Evolutionary conservation across 495 filamentous ascomycete species (phyloP).

Genomic region (Sabuloglossum arenarium): DNA sequence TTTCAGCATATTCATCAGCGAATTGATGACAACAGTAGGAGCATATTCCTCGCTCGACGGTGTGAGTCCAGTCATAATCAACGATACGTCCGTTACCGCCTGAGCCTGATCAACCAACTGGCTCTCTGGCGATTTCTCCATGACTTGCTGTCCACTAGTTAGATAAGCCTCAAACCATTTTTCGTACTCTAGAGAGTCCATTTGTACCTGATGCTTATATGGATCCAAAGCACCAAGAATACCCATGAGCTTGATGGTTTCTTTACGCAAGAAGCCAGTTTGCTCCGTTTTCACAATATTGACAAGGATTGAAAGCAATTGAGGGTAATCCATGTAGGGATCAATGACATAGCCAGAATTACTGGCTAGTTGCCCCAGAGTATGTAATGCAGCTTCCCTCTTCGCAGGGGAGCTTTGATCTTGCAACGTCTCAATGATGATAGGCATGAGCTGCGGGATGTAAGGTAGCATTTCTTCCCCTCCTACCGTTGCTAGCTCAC

Average conservation of each 20-base stretch:
- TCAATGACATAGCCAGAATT: conserved; percentile 96
- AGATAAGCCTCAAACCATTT: not conserved
- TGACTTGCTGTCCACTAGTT: conserved; percentile 21
- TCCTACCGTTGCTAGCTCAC: conserved; percentile 80
- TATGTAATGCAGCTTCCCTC: conserved; percentile 74
- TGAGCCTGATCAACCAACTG: conserved; percentile 40
- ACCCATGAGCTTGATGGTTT: conserved; percentile 89
- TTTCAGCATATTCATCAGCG: conserved; percentile 72
- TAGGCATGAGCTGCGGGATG: conserved; percentile 76
- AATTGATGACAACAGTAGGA: conserved; percentile 92
- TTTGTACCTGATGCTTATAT: conserved; percentile 66
- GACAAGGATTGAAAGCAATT: conserved; percentile 76
- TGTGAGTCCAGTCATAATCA: conserved; percentile 95
- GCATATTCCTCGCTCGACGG: conserved; percentile 97
- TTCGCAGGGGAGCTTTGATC: conserved; percentile 77
- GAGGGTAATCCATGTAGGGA: conserved; percentile 83
- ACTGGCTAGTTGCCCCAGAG: conserved; percentile 77
- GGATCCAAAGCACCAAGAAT: conserved; percentile 92
- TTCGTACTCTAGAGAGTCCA: not conserved
- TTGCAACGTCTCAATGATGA: conserved; percentile 80
- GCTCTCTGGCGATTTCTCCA: conserved; percentile 40
- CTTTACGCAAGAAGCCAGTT: conserved; percentile 63
- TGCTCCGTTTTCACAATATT: conserved; percentile 83
- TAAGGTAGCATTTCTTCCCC: conserved; percentile 78
- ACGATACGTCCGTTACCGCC: conserved; percentile 71